These are phyloP conservation scores for Hymenoscyphus fructigenus DNA, from an alignment of 2,329 filamentous ascomycete species.

Conservation along the genomic window DNA sequence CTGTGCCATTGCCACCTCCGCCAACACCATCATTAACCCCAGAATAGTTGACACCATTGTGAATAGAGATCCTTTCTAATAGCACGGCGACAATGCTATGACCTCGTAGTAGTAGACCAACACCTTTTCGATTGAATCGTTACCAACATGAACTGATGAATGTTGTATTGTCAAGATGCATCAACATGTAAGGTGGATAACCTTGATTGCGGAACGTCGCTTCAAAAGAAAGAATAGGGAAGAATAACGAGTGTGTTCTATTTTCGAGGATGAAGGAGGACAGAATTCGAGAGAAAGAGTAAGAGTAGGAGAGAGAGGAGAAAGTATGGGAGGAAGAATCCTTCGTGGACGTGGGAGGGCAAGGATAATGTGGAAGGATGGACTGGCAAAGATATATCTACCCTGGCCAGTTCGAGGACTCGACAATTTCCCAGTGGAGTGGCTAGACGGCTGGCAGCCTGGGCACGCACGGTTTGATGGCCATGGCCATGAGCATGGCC, in stretches of 20 bases:
- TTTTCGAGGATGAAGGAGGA: slow-evolving; percentile 2
- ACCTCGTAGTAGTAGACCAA: slow-evolving; percentile 4
- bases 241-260: slow-evolving; percentile 2
- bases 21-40: slow-evolving; percentile 17
- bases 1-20: slow-evolving; percentile 36
- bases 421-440: slow-evolving; percentile 9
- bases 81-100: slow-evolving; percentile 2
- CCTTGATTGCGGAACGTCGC: neutral
- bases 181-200: neutral
- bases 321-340: slow-evolving; percentile 1
- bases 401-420: neutral
- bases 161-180: neutral
- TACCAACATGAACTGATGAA: slow-evolving; percentile 6
- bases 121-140: slow-evolving; percentile 1
- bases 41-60: slow-evolving; percentile 10
- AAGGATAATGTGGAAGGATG: slow-evolving; percentile 11
- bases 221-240: slow-evolving; percentile 6
- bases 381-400: slow-evolving; percentile 8
- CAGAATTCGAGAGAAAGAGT: neutral
- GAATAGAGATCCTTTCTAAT: neutral
- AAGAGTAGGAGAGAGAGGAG: neutral
- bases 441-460: slow-evolving; percentile 6
- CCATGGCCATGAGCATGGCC: neutral
- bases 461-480: neutral
- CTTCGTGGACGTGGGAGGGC: slow-evolving; percentile 8